phyloP scores from a whole-genome alignment of 768 basidiomycete species.

The Ramaria sp. region DNA sequence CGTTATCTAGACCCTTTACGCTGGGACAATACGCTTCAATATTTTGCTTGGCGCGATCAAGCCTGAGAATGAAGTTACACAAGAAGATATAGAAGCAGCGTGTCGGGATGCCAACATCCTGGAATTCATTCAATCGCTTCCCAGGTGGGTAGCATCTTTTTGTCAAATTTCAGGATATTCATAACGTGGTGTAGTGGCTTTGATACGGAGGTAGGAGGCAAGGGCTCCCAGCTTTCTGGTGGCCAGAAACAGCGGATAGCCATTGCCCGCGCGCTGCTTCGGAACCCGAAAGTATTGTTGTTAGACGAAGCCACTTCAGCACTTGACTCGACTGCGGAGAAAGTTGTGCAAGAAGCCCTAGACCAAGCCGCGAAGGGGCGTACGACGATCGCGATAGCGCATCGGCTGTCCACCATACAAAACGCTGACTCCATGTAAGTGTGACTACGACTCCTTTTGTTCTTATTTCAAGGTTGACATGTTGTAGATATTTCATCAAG shows the following conservation, averaged over 20 bases:
- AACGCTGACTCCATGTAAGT: too few species aligned
- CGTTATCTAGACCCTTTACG: slow-evolving; percentile 62
- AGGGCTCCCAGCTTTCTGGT: slow-evolving; percentile 81
- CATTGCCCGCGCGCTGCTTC: slow-evolving; percentile 84
- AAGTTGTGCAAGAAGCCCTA: slow-evolving; percentile 89
- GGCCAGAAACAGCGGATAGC: slow-evolving; percentile 80
- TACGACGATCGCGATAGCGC: slow-evolving; percentile 89
- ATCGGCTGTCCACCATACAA: too few species aligned
- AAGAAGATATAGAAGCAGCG: slow-evolving; percentile 76
- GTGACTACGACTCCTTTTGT: too few species aligned
- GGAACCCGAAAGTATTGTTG: slow-evolving; percentile 84
- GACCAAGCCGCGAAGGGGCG: slow-evolving; percentile 88
- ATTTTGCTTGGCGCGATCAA: slow-evolving; percentile 78
- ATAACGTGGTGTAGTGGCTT: slow-evolving; percentile 48
- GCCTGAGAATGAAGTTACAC: slow-evolving; percentile 65
- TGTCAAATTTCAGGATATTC: slow-evolving; percentile 2
- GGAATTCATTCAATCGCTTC: slow-evolving; percentile 79
- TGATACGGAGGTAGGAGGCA: slow-evolving; percentile 85
- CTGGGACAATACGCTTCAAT: slow-evolving; percentile 88
- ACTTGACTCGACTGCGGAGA: slow-evolving; percentile 83
- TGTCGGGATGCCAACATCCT: slow-evolving; percentile 85
- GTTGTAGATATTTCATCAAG: slow-evolving; percentile 84
- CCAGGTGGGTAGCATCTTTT: slow-evolving; percentile 40
- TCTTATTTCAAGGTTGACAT: too few species aligned
- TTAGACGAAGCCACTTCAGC: slow-evolving; percentile 89